phyloP scores from a whole-genome alignment of 176 grass and related monocot species.

The Aegilops tauschii region DNA sequence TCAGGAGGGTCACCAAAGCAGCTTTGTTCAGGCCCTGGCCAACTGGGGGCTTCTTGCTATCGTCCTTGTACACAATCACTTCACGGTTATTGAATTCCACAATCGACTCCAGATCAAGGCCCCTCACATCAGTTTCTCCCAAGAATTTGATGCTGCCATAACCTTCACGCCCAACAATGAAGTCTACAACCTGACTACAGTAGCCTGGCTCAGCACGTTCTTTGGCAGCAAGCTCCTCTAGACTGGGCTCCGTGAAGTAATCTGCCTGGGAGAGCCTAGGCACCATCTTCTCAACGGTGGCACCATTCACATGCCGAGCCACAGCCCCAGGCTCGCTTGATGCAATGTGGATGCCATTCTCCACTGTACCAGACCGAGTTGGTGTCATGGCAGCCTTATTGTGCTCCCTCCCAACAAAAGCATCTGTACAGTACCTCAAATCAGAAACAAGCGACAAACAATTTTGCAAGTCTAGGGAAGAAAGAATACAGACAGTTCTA shows the following conservation, averaged over 20 bases:
- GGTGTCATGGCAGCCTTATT: constrained; percentile 19
- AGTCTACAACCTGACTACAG: constrained; percentile 60
- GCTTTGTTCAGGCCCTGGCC: constrained; percentile 84
- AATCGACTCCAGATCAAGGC: constrained; percentile 65
- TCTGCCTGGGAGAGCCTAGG: constrained; percentile 67
- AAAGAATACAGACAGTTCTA: constrained; percentile 20
- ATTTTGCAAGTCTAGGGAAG: neutral
- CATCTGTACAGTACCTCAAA: constrained; percentile 28
- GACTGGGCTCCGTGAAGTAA: constrained; percentile 68
- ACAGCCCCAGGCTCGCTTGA: constrained; percentile 23
- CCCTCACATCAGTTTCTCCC: constrained; percentile 73
- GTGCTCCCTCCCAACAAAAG: constrained; percentile 17
- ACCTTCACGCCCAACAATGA: constrained; percentile 62
- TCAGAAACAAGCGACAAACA: constrained; percentile 17
- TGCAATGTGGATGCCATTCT: constrained; percentile 29
- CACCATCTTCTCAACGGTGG: constrained; percentile 46
- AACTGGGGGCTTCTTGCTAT: constrained; percentile 72
- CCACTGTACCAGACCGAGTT: constrained; percentile 22
- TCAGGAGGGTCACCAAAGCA: constrained; percentile 76
- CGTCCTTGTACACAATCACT: constrained; percentile 83
- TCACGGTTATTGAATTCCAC: constrained; percentile 81
- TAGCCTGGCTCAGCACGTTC: constrained; percentile 73
- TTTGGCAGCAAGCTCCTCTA: constrained; percentile 82
- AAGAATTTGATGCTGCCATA: constrained; percentile 83
- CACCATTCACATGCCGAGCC: constrained; percentile 29